A percentile compares a stretch with the other conserved stretches of the same genome.
Conservation (phyloP, 2,329 filamentous ascomycete genomes). For the Boeremia exigua region DNA sequence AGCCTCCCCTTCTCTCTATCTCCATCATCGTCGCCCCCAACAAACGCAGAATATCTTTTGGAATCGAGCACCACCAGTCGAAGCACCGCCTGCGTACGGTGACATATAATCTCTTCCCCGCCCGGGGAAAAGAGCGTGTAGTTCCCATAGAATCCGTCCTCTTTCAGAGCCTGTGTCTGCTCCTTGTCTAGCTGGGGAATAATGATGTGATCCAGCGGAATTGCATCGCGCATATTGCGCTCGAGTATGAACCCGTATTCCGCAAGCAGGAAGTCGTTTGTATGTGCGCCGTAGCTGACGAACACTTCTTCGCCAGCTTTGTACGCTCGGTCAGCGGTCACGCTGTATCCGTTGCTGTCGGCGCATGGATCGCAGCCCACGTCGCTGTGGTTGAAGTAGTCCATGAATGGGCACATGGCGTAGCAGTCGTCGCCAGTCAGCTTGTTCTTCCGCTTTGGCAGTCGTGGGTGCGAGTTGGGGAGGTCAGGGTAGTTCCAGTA, state of each 20-base stretch:
- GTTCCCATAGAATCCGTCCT: conserved; percentile 50
- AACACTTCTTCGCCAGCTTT: conserved; percentile 67
- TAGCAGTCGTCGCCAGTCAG: conserved; percentile 64
- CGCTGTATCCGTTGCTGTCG: conserved; percentile 59
- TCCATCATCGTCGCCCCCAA: conserved; percentile 42
- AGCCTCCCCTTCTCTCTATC: conserved; percentile 45
- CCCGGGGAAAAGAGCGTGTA: conserved; percentile 34
- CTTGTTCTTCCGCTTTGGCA: conserved; percentile 51
- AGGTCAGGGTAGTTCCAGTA: conserved; percentile 58
- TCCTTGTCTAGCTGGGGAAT: conserved; percentile 43
- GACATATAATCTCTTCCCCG: conserved; percentile 45
- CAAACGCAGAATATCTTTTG: conserved; percentile 39
- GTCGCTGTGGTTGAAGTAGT: conserved; percentile 69
- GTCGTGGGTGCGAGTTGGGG: conserved; percentile 47
- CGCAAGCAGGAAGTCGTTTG: conserved; percentile 73
- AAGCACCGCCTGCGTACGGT: conserved; percentile 55
- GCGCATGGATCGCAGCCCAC: conserved; percentile 60
- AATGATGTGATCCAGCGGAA: conserved; percentile 52
- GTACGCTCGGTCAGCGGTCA: conserved; percentile 61
- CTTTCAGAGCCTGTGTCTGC: conserved; percentile 48
- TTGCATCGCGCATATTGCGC: conserved; percentile 47
- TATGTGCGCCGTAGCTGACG: conserved; percentile 73
- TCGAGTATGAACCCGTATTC: conserved; percentile 64
- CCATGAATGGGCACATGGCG: conserved; percentile 73
- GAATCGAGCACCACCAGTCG: conserved; percentile 42